Evolutionary conservation across 768 basidiomycete species (phyloP).

Genomic region (Cystobasidium tubakii): DNA sequence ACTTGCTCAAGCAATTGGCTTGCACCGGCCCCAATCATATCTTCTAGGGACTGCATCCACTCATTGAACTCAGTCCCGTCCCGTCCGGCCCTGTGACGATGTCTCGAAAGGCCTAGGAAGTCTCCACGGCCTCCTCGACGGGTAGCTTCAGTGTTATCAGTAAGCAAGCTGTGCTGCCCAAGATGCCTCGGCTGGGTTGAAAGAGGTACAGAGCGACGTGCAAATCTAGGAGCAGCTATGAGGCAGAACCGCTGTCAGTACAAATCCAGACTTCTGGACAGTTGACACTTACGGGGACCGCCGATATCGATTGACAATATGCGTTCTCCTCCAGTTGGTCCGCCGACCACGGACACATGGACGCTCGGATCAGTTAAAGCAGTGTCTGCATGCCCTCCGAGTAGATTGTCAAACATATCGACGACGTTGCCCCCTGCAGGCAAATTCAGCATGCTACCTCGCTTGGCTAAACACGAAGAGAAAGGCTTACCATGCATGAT

Average conservation of each 20-base stretch:
- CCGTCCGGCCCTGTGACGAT: conserved; percentile 56
- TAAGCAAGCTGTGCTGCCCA: conserved; percentile 72
- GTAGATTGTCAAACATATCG: conserved; percentile 35
- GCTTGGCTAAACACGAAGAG: not conserved
- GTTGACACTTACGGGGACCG: conserved; percentile 40
- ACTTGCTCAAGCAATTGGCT: conserved; percentile 78
- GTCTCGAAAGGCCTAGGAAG: conserved; percentile 49
- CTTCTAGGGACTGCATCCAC: conserved; percentile 56
- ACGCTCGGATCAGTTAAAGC: conserved; percentile 44
- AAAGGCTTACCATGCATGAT: conserved; percentile 19
- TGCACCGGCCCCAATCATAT: conserved; percentile 72
- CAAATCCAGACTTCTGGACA: not conserved
- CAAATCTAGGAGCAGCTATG: not conserved
- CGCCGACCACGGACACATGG: conserved; percentile 34
- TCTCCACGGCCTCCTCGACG: conserved; percentile 1
- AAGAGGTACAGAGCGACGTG: not conserved
- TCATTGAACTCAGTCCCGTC: conserved; percentile 53
- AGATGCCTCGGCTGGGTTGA: conserved; percentile 46
- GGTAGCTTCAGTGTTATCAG: conserved; percentile 53
- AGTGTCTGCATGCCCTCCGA: conserved; percentile 38
- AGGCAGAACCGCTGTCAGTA: not conserved
- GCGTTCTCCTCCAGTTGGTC: conserved; percentile 25
- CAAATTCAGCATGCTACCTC: not conserved
- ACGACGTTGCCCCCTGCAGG: conserved; percentile 4
- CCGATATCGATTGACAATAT: conserved; percentile 32